Evolutionary conservation across 768 basidiomycete species (phyloP).

Genomic region (Leucogyrophana mollusca): DNA sequence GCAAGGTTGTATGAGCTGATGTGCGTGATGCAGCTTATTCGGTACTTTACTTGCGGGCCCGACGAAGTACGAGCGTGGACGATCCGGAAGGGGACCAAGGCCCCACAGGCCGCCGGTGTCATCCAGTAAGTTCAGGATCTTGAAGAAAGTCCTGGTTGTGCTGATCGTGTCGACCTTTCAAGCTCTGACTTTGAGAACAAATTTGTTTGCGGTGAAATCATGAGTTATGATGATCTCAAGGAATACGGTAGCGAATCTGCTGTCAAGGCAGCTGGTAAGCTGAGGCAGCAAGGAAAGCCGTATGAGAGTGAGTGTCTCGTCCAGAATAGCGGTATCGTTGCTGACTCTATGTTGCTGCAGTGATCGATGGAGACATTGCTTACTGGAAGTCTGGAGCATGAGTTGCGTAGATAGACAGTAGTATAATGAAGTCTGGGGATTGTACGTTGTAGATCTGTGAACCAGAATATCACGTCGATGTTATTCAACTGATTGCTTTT

Average conservation of each 20-base stretch:
- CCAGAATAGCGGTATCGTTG: no score
- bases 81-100: slow-evolving; percentile 89
- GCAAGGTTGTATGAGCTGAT: not conserved
- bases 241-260: slow-evolving; percentile 88
- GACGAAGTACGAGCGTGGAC: slow-evolving; percentile 99
- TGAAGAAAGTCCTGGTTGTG: not conserved
- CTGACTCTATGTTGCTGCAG: not conserved
- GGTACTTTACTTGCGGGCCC: slow-evolving; percentile 97
- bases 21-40: slow-evolving; percentile 63
- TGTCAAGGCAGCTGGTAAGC: slow-evolving; percentile 94
- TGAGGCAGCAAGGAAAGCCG: slow-evolving; percentile 94
- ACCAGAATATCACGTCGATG: no score
- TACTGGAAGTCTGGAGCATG: slow-evolving; percentile 84
- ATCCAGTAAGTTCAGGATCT: slow-evolving; percentile 74
- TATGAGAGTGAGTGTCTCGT: slow-evolving; percentile 74
- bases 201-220: slow-evolving; percentile 97
- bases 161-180: slow-evolving; percentile 1
- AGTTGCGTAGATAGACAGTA: not conserved
- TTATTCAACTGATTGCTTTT: no score
- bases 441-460: slow-evolving; percentile 7
- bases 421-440: not conserved
- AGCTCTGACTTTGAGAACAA: slow-evolving; percentile 98
- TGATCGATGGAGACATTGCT: slow-evolving; percentile 57
- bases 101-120: slow-evolving; percentile 96
- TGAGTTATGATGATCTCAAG: slow-evolving; percentile 86